These are phyloP conservation scores for Trapa incisa DNA, from an alignment of 345 rosid species.

Conservation along the genomic window DNA sequence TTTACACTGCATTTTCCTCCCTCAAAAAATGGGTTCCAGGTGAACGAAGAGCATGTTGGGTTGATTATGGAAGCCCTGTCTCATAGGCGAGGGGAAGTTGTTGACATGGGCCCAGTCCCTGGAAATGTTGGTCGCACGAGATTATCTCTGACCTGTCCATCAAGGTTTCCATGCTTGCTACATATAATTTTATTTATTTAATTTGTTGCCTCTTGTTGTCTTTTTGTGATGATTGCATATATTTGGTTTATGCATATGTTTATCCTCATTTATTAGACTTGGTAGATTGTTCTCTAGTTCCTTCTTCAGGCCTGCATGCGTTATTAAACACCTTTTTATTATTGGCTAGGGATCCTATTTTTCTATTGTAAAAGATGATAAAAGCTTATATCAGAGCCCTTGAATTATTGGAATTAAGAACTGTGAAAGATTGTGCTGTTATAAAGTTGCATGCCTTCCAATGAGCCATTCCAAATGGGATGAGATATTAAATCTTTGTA, in stretches of 20 bases:
- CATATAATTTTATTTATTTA: too few species aligned
- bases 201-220: neutral
- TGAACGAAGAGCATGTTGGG: conserved; percentile 92
- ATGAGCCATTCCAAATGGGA: neutral
- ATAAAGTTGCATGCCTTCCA: neutral
- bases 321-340: too few species aligned
- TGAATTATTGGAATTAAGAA: neutral
- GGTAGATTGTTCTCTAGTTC: neutral
- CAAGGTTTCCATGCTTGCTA: conserved; percentile 40
- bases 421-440: neutral
- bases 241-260: neutral
- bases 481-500: neutral
- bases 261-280: neutral
- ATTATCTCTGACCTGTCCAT: conserved; percentile 81
- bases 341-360: neutral
- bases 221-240: neutral
- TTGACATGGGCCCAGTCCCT: conserved; percentile 93
- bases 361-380: too few species aligned
- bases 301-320: neutral
- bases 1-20: neutral
- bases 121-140: conserved; percentile 85
- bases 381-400: too few species aligned
- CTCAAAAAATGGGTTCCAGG: conserved; percentile 15
- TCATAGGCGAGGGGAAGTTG: conserved; percentile 74
- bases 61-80: conserved; percentile 88